Percentiles rank a stretch among this genome's conserved stretches.
Conservation (phyloP, 139 green algal species). For the Microglena sp. region DNA sequence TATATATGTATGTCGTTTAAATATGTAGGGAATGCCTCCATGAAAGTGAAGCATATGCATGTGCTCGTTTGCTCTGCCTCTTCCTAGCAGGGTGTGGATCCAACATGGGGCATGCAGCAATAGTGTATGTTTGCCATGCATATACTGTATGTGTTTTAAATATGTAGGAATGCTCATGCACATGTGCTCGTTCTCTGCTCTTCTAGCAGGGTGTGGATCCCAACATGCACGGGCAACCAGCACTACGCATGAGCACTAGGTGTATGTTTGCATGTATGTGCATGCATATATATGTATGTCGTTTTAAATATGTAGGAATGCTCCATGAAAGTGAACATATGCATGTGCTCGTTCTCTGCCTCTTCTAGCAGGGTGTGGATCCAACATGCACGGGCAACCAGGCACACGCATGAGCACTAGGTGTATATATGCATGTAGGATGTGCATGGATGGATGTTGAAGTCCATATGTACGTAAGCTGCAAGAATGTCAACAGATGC, state of each 20-base stretch:
- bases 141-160: no score
- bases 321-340: slow-evolving; percentile 90
- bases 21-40: no score
- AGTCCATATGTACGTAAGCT: no score
- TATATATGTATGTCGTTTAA: no score
- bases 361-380: slow-evolving; percentile 82
- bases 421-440: not conserved
- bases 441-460: not conserved
- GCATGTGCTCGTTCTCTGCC: slow-evolving; percentile 83
- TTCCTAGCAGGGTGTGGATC: no score
- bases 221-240: slow-evolving; percentile 12
- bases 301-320: no score
- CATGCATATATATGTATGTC: no score
- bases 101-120: no score
- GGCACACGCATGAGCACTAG: not conserved
- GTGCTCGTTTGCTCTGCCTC: no score
- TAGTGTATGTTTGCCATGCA: no score
- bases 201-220: slow-evolving; percentile 92
- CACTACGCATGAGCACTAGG: not conserved
- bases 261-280: not conserved
- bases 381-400: slow-evolving; percentile 22
- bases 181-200: slow-evolving; percentile 87
- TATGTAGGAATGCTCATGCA: no score
- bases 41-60: slow-evolving; percentile 93
- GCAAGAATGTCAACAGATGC: no score